Percentiles rank a stretch among this genome's conserved stretches.
These are phyloP conservation scores for Neopestalotiopsis clavispora DNA, from an alignment of 2,329 filamentous ascomycete genomes.

Conservation along the genomic window DNA sequence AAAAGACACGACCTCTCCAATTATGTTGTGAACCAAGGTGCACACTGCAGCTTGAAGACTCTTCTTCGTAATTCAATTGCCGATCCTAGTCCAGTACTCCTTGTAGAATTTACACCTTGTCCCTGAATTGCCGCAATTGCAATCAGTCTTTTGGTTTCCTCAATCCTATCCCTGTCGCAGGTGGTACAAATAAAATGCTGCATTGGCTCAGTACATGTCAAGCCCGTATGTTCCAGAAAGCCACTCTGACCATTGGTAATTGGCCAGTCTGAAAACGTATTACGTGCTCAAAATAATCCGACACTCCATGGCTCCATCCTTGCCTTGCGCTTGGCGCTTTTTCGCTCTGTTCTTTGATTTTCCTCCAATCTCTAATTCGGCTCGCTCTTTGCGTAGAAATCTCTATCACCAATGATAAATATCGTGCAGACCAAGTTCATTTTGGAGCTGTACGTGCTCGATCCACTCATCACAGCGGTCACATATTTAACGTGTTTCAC, in stretches of 20 bases:
- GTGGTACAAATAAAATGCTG: too few species aligned
- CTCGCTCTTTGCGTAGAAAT: too few species aligned
- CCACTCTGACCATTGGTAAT: too few species aligned
- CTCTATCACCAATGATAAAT: background rate
- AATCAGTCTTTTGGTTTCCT: background rate
- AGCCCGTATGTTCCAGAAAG: too few species aligned
- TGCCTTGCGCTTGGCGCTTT: too few species aligned
- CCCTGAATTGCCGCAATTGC: background rate
- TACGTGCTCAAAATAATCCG: too few species aligned
- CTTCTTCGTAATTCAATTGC: background rate
- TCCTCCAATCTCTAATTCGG: too few species aligned
- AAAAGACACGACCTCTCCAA: background rate
- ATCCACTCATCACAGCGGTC: background rate
- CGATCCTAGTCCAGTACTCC: background rate
- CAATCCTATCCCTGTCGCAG: background rate
- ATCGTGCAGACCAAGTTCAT: background rate
- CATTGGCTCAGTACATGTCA: too few species aligned
- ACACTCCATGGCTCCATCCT: too few species aligned
- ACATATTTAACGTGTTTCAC: background rate
- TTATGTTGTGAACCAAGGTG: background rate
- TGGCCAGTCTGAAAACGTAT: too few species aligned
- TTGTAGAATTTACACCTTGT: background rate
- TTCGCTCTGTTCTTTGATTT: too few species aligned
- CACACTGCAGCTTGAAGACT: background rate
- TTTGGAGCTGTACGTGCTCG: background rate